Base-by-base conservation (phyloP, 139 green algal species). In the Microglena sp. region DNA sequence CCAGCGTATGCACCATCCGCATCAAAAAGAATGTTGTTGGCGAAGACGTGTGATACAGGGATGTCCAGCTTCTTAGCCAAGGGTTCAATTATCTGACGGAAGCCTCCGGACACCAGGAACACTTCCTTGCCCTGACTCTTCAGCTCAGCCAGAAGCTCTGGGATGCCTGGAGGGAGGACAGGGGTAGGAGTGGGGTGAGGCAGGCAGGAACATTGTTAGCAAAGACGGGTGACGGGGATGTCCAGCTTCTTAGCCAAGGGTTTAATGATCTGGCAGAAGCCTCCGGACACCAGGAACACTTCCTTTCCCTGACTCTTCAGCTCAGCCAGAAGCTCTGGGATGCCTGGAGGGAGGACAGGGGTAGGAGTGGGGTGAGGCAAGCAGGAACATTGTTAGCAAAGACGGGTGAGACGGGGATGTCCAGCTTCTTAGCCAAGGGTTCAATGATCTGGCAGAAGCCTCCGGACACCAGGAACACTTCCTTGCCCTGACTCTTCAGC, bases 41-140 rank as follows among this genome's bases (percentile, higher is more conserved):
- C 94, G 78, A 90, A 96, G 11, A 99, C 88, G 70, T 96, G 65
- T 15, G 30, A 60, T 0, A 73, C 8, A 0, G 90, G 89, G 33
- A 99, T 95, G 58, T 68, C 70, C 27, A 99, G 79, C 5, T 71
- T 70, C 27, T 89, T 78, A 5, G 93, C 93, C n/a, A 96, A 86
- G 5, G 94, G 94, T 60, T 95, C 68, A 56, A 98, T 97, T 61
- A 98, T 77, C 60, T 81, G 66, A 7, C 90, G 66, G 75, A 99
- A 99, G 22, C 94, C 94, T 0, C 94, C 94, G 31, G 87, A 96
- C 53, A 99, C 91, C 24, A 99, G 81, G 71, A 90, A 98, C 11
- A 99, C 89, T 32, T 74, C 60, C 33, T 84, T 87, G 33, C 82
- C 84, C 3, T 76, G 73, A 0, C 60, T 50, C 5, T 84, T 75